These are phyloP conservation scores for Phymatotrichopsis omnivora DNA, from an alignment of 2,329 filamentous ascomycete species.

Conservation along the genomic window DNA sequence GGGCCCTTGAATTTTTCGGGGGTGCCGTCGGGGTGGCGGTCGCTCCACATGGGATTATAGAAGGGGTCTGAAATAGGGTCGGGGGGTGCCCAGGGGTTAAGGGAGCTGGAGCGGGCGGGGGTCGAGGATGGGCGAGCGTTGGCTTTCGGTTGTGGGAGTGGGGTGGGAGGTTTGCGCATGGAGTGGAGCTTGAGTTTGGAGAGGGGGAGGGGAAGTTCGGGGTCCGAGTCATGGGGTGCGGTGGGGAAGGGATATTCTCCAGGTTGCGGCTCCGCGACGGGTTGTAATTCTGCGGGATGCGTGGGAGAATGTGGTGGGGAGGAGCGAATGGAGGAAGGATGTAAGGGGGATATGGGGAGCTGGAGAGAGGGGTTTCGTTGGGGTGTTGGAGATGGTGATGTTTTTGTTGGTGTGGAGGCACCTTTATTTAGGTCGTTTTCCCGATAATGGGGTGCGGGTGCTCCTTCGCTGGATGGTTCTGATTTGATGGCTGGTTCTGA, in stretches of 20 bases:
- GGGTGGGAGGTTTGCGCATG: background rate
- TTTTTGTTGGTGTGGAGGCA: background rate
- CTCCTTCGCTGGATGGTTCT: constrained; percentile 2
- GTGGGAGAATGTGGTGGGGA: no score
- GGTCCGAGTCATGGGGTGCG: constrained; percentile 1
- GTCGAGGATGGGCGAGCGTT: background rate
- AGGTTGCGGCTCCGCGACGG: no score
- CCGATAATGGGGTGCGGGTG: background rate
- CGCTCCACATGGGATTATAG: constrained; percentile 28
- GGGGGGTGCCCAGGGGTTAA: constrained; percentile 17
- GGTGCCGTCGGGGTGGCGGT: constrained; percentile 30
- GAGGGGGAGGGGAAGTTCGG: constrained; percentile 2
- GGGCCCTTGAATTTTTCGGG: constrained; percentile 24
- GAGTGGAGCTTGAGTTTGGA: background rate
- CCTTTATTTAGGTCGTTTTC: background rate
- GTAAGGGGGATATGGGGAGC: background rate
- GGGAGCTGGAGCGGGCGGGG: background rate
- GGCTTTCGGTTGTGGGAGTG: background rate
- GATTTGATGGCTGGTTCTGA: background rate
- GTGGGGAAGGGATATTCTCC: no score
- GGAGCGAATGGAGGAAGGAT: no score
- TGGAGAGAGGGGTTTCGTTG: background rate
- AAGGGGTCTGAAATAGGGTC: constrained; percentile 25
- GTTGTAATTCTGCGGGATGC: no score
- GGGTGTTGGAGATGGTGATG: background rate